These are phyloP conservation scores for Furcasterigmium furcatum DNA, from an alignment of 2,329 filamentous ascomycete genomes.

Conservation along the genomic window DNA sequence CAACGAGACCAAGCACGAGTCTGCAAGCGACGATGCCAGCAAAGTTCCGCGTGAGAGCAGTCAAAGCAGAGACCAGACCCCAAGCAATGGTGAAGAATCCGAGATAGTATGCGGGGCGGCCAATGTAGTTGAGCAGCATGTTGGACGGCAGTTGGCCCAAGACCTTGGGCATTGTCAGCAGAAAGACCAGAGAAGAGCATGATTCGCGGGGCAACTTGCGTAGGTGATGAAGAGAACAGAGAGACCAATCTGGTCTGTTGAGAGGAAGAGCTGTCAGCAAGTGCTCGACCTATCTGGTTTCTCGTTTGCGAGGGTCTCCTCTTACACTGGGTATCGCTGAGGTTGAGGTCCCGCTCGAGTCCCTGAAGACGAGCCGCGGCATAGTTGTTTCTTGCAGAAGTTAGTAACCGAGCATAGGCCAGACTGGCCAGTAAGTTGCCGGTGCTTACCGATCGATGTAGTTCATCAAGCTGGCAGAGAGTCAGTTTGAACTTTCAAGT, in stretches of 20 bases:
- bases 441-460: no score
- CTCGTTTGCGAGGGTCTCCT: no score
- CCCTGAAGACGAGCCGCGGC: no score
- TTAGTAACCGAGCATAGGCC: no score
- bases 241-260: no score
- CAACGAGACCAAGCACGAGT: conserved; percentile 34
- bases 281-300: no score
- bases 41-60: conserved; percentile 25
- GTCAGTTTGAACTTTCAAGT: no score
- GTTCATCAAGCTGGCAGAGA: no score
- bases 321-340: conserved; percentile 27
- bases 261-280: no score
- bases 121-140: conserved; percentile 18
- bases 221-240: conserved; percentile 3
- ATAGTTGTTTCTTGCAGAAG: no score
- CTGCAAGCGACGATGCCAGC: conserved; percentile 27
- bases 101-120: conserved; percentile 22
- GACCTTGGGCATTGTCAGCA: conserved; percentile 14
- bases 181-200: no score
- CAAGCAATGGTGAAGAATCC: conserved; percentile 28
- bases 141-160: conserved; percentile 17
- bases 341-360: conserved; percentile 18
- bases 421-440: no score
- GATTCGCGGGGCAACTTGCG: background rate
- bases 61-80: conserved; percentile 13